Conservation (phyloP, 2,329 filamentous ascomycete genomes). For the Didymella pomorum region DNA sequence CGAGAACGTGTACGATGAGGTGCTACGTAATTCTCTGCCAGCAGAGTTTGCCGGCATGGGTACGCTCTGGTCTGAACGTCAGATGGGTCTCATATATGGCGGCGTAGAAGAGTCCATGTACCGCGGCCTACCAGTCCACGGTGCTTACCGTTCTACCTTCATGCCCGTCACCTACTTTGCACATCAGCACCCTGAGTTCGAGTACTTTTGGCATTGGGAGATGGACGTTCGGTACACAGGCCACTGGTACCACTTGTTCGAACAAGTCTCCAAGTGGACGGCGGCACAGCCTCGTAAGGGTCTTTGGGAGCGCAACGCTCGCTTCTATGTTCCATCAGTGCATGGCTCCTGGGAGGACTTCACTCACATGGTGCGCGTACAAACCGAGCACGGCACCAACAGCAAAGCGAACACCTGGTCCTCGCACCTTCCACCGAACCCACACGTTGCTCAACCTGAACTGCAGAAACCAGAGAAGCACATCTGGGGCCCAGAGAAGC, state of each 20-base stretch:
- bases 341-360: conserved; percentile 79
- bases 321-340: conserved; percentile 76
- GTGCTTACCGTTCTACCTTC: conserved; percentile 75
- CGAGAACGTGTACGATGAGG: conserved; percentile 72
- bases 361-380: conserved; percentile 67
- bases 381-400: conserved; percentile 64
- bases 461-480: conserved; percentile 54
- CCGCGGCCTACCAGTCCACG: conserved; percentile 71
- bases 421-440: conserved; percentile 51
- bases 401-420: conserved; percentile 56
- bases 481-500: conserved; percentile 59
- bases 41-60: conserved; percentile 61
- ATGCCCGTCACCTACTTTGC: conserved; percentile 97
- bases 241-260: conserved; percentile 83
- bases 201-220: conserved; percentile 94
- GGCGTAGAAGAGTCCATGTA: conserved; percentile 60
- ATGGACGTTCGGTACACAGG: conserved; percentile 92
- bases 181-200: conserved; percentile 85
- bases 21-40: conserved; percentile 62
- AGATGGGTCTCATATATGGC: conserved; percentile 64
- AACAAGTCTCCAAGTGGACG: conserved; percentile 72
- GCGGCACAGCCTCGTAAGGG: conserved; percentile 71
- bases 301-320: conserved; percentile 79
- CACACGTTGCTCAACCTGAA: conserved; percentile 53
- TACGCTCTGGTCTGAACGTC: conserved; percentile 61